These are phyloP conservation scores for Jaltomata sinuosa DNA, from an alignment of 257 asterid species.

Conservation along the genomic window DNA sequence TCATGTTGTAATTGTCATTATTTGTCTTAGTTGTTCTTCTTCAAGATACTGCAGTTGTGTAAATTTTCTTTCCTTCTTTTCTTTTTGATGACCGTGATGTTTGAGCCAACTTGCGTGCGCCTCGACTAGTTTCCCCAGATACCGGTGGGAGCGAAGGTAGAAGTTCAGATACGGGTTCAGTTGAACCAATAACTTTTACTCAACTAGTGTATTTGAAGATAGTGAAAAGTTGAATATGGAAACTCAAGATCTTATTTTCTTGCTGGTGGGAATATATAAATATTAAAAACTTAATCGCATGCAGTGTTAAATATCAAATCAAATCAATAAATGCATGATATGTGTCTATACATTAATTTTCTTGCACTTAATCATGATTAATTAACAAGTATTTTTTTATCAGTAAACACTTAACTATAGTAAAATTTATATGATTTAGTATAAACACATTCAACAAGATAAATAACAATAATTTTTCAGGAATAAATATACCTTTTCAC, in stretches of 20 bases:
- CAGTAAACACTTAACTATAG: not conserved
- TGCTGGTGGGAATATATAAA: no score
- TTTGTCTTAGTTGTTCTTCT: not conserved
- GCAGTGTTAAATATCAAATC: no score
- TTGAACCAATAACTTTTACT: no score
- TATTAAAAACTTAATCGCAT: no score
- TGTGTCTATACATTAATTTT: no score
- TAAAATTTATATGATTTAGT: not conserved
- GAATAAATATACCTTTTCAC: not conserved
- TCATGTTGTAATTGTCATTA: not conserved
- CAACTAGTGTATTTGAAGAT: not conserved
- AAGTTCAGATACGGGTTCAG: not conserved
- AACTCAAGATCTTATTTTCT: no score
- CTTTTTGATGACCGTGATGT: not conserved
- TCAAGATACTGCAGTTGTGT: not conserved
- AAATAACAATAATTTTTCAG: not conserved
- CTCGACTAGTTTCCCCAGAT: not conserved
- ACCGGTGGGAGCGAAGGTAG: not conserved
- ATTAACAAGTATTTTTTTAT: no score
- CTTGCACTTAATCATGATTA: no score
- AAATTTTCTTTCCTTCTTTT: not conserved
- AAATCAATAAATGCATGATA: no score
- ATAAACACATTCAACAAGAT: not conserved
- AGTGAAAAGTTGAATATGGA: no score
- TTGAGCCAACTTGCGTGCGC: fast-evolving